Evolutionary conservation across 78 protist species (phyloP).

Genomic region (Planoprotostelium fungivorum): DNA sequence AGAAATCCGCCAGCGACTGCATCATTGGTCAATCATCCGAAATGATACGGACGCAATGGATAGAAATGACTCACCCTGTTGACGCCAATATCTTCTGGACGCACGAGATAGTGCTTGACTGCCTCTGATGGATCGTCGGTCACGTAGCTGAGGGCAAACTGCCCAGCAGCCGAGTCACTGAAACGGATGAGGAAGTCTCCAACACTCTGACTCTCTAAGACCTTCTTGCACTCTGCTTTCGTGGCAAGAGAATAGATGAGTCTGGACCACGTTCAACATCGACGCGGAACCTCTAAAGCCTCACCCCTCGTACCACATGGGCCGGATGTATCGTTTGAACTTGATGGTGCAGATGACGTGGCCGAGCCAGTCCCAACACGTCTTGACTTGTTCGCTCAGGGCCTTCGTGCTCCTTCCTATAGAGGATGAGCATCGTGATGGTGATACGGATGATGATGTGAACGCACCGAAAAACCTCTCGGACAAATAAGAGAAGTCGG

Average conservation of each 20-base stretch:
- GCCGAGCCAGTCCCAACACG: slow-evolving; percentile 57
- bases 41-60: neutral
- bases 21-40: neutral
- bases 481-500: slow-evolving; percentile 54
- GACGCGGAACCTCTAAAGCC: neutral
- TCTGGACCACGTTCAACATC: slow-evolving; percentile 5
- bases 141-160: slow-evolving; percentile 59
- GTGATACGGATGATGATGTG: neutral
- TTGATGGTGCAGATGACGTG: slow-evolving; percentile 46
- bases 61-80: slow-evolving; percentile 12
- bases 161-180: slow-evolving; percentile 45
- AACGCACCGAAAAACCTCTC: slow-evolving; percentile 17
- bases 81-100: slow-evolving; percentile 60
- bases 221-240: slow-evolving; percentile 38
- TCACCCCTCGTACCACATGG: slow-evolving; percentile 50
- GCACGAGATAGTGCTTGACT: slow-evolving; percentile 55
- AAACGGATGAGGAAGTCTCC: slow-evolving; percentile 57
- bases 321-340: slow-evolving; percentile 50
- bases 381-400: slow-evolving; percentile 21
- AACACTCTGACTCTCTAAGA: slow-evolving; percentile 1
- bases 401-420: slow-evolving; percentile 14
- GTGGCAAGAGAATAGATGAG: slow-evolving; percentile 44
- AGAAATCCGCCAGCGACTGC: neutral
- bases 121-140: slow-evolving; percentile 46
- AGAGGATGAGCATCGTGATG: neutral